Evolutionary conservation across 2,329 filamentous ascomycete species (phyloP), one percentile per base, ranked within the genome.

Genomic region (Coniella vitis): DNA sequence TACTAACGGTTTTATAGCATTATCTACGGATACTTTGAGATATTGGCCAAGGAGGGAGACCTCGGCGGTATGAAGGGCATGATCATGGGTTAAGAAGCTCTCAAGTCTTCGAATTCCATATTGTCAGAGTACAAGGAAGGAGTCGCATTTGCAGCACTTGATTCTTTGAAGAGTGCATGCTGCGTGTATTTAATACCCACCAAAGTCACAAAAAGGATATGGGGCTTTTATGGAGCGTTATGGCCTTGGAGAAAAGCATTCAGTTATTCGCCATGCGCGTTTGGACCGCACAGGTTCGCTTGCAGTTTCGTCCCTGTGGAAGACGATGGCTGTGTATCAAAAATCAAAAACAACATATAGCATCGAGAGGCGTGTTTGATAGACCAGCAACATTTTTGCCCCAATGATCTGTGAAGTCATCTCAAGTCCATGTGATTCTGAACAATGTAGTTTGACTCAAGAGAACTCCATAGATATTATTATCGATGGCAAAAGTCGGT

Each of bases 1-100:
- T 58, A 58, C 61, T 69, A 55, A 68, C 47, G n/a, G 21, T 1
- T 12, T 14, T 21, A 14, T 60, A 94, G 89, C 54, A 98, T 98
- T 68, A 98, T 98, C 71, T 98, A 98, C 70, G 89, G 90, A 57
- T 98, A 98, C 76, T 98, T 98, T 63, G 93, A 98, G 70, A 98
- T 98, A 63, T 93, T 93, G 20, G 94, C 94, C 63, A 96, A 96
- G 74, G 93, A 98, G 72, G 93, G 93, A 61, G 93, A 98, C 67
- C 84, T 97, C 70, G 79, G 84, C 54, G 88, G 89, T 58, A 82
- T 84, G 79, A 83, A 84, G 69, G 81, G 81, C 49, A 83, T 84
- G 79, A 76, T 84, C 55, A 83, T 84, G 81, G 81, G 81, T 61
- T 84, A 77, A 75, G 20, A 12, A 7, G 16, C 2, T 20, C 31